These are phyloP conservation scores for Drosera spatulata DNA, from an alignment of 179 eudicot species.

Conservation along the genomic window DNA sequence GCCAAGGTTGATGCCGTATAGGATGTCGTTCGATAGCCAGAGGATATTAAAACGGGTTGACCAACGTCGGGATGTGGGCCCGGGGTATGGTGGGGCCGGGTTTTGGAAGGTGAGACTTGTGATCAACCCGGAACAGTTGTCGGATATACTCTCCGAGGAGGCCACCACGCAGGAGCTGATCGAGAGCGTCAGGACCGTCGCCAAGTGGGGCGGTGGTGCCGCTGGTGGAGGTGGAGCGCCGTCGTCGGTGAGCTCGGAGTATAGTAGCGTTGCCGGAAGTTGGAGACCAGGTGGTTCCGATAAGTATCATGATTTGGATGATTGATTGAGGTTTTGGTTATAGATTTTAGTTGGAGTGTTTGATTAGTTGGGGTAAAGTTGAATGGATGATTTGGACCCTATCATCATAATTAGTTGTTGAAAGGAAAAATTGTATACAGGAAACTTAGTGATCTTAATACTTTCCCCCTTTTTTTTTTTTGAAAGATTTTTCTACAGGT, in stretches of 20 bases:
- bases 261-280: constrained; percentile 12
- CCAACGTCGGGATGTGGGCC: constrained; percentile 6
- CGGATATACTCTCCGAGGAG: constrained; percentile 64
- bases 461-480: too few species aligned
- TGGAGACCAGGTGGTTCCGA: too few species aligned
- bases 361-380: too few species aligned
- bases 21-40: constrained; percentile 30
- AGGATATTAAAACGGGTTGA: constrained; percentile 13
- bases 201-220: constrained; percentile 55
- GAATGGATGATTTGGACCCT: too few species aligned
- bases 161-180: constrained; percentile 56
- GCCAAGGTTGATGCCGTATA: background rate
- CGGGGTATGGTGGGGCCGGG: constrained; percentile 20
- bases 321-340: too few species aligned
- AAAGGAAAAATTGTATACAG: too few species aligned
- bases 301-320: too few species aligned
- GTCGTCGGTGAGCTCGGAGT: constrained; percentile 10
- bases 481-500: too few species aligned
- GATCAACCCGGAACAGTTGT: constrained; percentile 52
- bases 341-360: too few species aligned
- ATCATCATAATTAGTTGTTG: too few species aligned
- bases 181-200: constrained; percentile 82
- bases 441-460: too few species aligned
- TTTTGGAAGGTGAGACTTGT: constrained; percentile 92
- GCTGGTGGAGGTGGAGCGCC: constrained; percentile 16